Base-by-base conservation (phyloP, 768 basidiomycete species). In the Lentinula aciculospora region DNA sequence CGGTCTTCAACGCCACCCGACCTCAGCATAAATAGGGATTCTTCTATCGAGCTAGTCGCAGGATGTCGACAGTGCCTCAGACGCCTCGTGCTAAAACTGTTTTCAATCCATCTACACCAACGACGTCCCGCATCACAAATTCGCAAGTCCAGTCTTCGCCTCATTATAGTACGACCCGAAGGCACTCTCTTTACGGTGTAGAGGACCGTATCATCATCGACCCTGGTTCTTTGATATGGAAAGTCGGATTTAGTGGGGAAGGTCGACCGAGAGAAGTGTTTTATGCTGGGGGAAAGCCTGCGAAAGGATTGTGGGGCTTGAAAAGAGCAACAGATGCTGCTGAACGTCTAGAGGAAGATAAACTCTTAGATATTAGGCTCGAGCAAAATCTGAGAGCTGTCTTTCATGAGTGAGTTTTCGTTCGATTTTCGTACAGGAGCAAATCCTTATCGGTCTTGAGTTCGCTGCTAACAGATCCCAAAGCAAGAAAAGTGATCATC, bases 181-280 rank as follows among this genome's bases (percentile, higher is more conserved):
- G 94, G 56, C 96, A 98, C 68, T 96, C 94, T 1, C 74, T 98
- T 7, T 99, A 99, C 72, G 97, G 97, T 27, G 93, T 91, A 6
- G 97, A 99, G 68, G 97, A 98, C 72, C 81, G 96, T 46, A 83
- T 98, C 40, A 83, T 99, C 57, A 89, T 99, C 62, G 97, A 99
- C 70, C 88, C 94, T 23, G 97, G 97, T 19, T 94, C 92, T 46
- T 79, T 88, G 54, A 81, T 94, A 60, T 98, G 96, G 95, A 97
- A 95, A 74, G 92, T 95, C 10, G 97, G 97, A 2, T 98, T 98
- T 75, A 95, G 94, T 65, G 96, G 96, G 13, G 97, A 99, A 74
- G 86, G 94, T 3, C 80, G 85, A 59, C 94, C 97, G 8, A 73
- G 97, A 64, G 89, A 93, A 57, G 86, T 94, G n/a, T 90, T 96